These are phyloP conservation scores for Myochromella boudieri DNA, from an alignment of 768 basidiomycete species.

Conservation along the genomic window DNA sequence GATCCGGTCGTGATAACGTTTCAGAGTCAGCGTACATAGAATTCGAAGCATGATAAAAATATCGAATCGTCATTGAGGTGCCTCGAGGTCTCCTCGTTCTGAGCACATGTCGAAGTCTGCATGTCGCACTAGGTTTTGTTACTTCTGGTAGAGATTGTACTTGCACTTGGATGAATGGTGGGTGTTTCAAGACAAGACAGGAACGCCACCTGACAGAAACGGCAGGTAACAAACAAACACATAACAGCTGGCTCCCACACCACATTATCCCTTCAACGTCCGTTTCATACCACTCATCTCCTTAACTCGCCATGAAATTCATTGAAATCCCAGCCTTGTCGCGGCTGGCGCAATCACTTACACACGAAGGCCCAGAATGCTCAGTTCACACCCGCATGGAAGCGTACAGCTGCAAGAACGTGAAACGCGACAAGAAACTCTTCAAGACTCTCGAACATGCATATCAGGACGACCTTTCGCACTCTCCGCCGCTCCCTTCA, in stretches of 20 bases:
- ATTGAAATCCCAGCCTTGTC: constrained; percentile 82
- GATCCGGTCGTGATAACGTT: too few species aligned
- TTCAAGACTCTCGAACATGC: constrained; percentile 89
- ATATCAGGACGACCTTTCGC: constrained; percentile 77
- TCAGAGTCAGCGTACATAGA: too few species aligned
- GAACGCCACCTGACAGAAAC: constrained; percentile 7
- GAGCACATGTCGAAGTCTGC: too few species aligned
- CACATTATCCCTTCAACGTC: constrained; percentile 2
- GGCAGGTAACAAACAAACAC: constrained; percentile 17
- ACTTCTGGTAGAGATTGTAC: too few species aligned
- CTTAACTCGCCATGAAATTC: constrained; percentile 69
- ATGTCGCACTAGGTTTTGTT: too few species aligned
- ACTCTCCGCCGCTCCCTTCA: constrained; percentile 83
- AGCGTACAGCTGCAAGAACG: constrained; percentile 97
- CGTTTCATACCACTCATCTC: constrained; percentile 7
- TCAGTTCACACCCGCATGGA: constrained; percentile 91
- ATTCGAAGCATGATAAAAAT: too few species aligned
- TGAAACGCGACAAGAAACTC: constrained; percentile 95
- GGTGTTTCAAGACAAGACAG: too few species aligned
- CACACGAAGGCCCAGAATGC: constrained; percentile 86
- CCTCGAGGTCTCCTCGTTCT: too few species aligned
- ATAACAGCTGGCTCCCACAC: constrained; percentile 6
- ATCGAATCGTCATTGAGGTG: too few species aligned
- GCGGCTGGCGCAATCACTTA: constrained; percentile 73
- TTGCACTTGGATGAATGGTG: too few species aligned